These are phyloP conservation scores for Aspergillus hiratsukae DNA, from an alignment of 2,329 filamentous ascomycete species.

Conservation along the genomic window DNA sequence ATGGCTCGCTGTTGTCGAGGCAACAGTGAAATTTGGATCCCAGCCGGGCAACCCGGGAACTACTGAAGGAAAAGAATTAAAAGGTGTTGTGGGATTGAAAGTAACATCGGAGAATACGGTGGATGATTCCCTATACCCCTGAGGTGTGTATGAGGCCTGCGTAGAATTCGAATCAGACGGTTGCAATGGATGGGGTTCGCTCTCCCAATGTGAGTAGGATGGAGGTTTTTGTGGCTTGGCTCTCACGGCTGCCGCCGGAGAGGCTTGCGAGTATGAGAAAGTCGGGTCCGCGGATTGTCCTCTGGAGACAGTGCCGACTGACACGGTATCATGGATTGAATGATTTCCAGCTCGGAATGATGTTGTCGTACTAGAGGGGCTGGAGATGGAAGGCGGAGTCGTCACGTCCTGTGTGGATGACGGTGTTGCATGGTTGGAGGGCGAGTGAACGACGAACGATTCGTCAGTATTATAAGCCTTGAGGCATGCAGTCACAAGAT, in stretches of 20 bases:
- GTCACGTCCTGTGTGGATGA: slow-evolving; percentile 35
- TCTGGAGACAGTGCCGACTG: slow-evolving; percentile 30
- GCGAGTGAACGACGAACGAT: slow-evolving; percentile 48
- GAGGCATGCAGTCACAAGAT: slow-evolving; percentile 77
- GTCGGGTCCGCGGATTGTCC: slow-evolving; percentile 32
- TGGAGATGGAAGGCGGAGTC: slow-evolving; percentile 38
- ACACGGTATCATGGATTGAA: slow-evolving; percentile 25
- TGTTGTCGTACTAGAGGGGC: slow-evolving; percentile 37
- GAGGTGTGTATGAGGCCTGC: slow-evolving; percentile 18
- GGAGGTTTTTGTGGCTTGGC: slow-evolving; percentile 17
- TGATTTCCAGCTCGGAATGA: slow-evolving; percentile 28
- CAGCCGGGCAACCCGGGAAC: slow-evolving; percentile 39
- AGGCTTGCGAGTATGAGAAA: slow-evolving; percentile 19
- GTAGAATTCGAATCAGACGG: slow-evolving; percentile 7
- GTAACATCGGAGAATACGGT: slow-evolving; percentile 21
- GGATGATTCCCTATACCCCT: slow-evolving; percentile 16
- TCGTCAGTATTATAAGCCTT: slow-evolving; percentile 72
- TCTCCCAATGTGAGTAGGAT: slow-evolving; percentile 16
- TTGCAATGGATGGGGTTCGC: slow-evolving; percentile 9
- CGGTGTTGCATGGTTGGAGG: slow-evolving; percentile 40
- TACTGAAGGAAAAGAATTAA: slow-evolving; percentile 38
- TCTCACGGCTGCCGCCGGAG: slow-evolving; percentile 17
- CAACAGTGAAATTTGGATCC: slow-evolving; percentile 38
- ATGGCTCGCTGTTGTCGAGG: slow-evolving; percentile 33
- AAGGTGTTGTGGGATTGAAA: slow-evolving; percentile 36